Percentiles rank a stretch among this genome's conserved stretches.
phyloP scores from a whole-genome alignment of 495 filamentous ascomycete species.

The Neurospora hispaniola region DNA sequence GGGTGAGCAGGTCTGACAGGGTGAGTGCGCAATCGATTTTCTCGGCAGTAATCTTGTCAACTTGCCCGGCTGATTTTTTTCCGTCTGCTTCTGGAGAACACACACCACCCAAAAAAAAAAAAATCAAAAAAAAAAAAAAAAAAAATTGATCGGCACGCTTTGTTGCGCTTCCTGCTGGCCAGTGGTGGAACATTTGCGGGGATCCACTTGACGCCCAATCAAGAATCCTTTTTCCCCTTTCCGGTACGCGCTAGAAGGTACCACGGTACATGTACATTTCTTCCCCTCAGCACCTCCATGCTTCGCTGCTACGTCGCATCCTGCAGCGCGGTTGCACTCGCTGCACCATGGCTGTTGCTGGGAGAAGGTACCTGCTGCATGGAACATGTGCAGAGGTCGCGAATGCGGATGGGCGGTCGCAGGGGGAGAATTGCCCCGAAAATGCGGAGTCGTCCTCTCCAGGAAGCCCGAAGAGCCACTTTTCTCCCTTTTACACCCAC shows the following conservation, averaged over 20 bases:
- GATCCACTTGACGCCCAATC: not conserved
- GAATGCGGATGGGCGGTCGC: not conserved
- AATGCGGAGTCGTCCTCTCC: not conserved
- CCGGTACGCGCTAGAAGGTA: not conserved
- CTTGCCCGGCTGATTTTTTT: not conserved
- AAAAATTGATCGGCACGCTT: not conserved
- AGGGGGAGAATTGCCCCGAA: not conserved
- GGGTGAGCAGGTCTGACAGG: not conserved
- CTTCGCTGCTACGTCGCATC: not conserved
- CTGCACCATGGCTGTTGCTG: not conserved
- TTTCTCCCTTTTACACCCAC: not conserved
- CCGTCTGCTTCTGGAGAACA: not conserved
- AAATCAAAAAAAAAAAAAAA: not conserved
- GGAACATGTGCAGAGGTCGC: not conserved
- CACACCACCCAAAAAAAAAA: not conserved
- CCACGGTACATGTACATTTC: not conserved
- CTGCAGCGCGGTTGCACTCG: not conserved
- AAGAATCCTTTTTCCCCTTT: not conserved
- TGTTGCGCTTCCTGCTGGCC: not conserved
- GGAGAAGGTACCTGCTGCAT: not conserved
- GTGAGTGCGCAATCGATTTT: not conserved
- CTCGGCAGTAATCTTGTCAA: not conserved
- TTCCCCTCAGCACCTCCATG: not conserved
- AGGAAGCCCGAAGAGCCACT: not conserved
- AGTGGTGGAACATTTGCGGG: slow-evolving; percentile 1